Evolutionary conservation across 805 yeast species (phyloP).

Genomic region (Lachancea cidri): DNA sequence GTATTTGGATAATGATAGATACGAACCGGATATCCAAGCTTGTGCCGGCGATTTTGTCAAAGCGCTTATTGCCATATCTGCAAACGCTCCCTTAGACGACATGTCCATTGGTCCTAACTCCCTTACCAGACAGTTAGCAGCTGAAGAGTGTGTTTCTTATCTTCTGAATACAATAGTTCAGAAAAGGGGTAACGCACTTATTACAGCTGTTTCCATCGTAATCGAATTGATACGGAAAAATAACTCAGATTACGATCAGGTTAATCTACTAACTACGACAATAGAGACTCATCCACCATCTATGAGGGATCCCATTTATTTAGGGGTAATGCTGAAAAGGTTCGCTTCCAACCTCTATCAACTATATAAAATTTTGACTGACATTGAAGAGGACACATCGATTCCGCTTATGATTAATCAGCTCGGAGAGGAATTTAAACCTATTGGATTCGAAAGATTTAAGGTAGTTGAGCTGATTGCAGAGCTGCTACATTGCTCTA

Average conservation of each 20-base stretch:
- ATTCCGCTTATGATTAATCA: constrained; percentile 48
- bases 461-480: constrained; percentile 90
- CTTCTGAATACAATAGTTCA: constrained; percentile 66
- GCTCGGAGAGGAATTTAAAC: constrained; percentile 54
- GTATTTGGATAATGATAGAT: constrained; percentile 54
- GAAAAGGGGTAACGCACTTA: constrained; percentile 71
- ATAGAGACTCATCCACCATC: constrained; percentile 83
- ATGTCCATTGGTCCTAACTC: constrained; percentile 94
- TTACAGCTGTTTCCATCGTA: constrained; percentile 86
- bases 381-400: constrained; percentile 16
- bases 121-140: constrained; percentile 79
- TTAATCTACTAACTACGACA: constrained; percentile 70
- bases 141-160: constrained; percentile 53
- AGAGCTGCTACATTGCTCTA: constrained; percentile 93
- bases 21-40: constrained; percentile 64
- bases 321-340: constrained; percentile 73
- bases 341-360: constrained; percentile 57
- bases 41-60: constrained; percentile 93
- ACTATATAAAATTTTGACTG: constrained; percentile 19
- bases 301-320: constrained; percentile 81
- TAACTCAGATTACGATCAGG: constrained; percentile 89
- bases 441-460: constrained; percentile 87
- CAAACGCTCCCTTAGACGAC: constrained; percentile 72
- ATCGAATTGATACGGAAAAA: constrained; percentile 93
- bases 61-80: constrained; percentile 90